Evolutionary conservation across 352 stramenopile genomes (phyloP).

Genomic region (Aphanomyces stellatus): DNA sequence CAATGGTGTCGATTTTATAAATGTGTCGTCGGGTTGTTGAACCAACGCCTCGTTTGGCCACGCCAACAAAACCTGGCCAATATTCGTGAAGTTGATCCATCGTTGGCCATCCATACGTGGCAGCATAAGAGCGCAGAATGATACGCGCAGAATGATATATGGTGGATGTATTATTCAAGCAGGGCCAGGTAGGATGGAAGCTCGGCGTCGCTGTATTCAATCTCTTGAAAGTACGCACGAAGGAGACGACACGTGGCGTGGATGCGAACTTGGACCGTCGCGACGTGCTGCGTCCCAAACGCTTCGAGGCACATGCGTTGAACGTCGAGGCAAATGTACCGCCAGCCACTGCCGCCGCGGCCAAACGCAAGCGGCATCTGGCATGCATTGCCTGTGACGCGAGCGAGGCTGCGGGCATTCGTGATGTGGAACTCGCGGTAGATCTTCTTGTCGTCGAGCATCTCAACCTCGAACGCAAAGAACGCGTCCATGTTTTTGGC

Average conservation of each 20-base stretch:
- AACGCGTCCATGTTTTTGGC: conserved; percentile 73
- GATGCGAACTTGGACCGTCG: conserved; percentile 56
- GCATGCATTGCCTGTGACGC: conserved; percentile 38
- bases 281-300: conserved; percentile 63
- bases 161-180: background rate
- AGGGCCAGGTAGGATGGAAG: conserved; percentile 63
- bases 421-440: conserved; percentile 55
- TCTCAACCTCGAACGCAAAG: conserved; percentile 54
- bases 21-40: no score
- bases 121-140: background rate
- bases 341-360: conserved; percentile 33
- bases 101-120: no score
- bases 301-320: conserved; percentile 53
- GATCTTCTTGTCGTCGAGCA: conserved; percentile 57
- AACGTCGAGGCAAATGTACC: conserved; percentile 70
- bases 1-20: no score
- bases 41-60: no score
- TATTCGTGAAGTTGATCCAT: background rate
- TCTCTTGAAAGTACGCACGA: conserved; percentile 73
- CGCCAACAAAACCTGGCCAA: no score
- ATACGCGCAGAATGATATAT: background rate
- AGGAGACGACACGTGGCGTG: conserved; percentile 58
- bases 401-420: conserved; percentile 60
- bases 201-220: conserved; percentile 56
- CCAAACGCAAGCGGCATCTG: conserved; percentile 51